phyloP scores from a whole-genome alignment of 148 eudicot genomes.

The Rhododendron williamsianum region DNA sequence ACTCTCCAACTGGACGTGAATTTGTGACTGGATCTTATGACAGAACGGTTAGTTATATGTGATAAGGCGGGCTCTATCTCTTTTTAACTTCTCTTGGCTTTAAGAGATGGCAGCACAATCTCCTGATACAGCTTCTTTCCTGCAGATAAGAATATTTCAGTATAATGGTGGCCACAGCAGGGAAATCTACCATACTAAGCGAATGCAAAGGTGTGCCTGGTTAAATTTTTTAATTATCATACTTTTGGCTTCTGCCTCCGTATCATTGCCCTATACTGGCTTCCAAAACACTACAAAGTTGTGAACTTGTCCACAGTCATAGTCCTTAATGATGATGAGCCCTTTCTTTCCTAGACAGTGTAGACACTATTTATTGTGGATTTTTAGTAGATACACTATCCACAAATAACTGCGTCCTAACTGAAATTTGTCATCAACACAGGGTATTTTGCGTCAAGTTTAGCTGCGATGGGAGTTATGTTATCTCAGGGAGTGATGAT shows the following conservation, averaged over 20 bases:
- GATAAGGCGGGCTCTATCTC: neutral
- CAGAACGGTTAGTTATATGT: constrained; percentile 61
- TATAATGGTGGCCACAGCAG: constrained; percentile 91
- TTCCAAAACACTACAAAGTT: neutral
- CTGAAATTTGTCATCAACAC: constrained; percentile 5
- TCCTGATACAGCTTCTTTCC: constrained; percentile 9
- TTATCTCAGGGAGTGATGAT: constrained; percentile 96
- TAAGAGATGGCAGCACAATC: neutral
- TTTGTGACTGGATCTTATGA: constrained; percentile 99
- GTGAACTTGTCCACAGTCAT: neutral
- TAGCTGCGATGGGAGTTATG: constrained; percentile 74
- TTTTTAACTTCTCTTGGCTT: neutral
- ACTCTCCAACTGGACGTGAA: constrained; percentile 97
- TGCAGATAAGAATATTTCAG: constrained; percentile 81
- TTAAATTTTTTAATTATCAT: neutral
- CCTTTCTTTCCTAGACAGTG: neutral
- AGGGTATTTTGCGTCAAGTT: constrained; percentile 82
- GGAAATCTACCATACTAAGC: constrained; percentile 95
- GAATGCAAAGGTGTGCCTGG: constrained; percentile 85
- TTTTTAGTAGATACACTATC: neutral
- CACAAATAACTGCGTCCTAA: neutral
- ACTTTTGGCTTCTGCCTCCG: neutral
- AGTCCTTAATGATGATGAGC: neutral
- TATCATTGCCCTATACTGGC: neutral
- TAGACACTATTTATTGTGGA: neutral